Conservation (phyloP, 352 stramenopile species). For the Phytophthora macrochlamydospora region DNA sequence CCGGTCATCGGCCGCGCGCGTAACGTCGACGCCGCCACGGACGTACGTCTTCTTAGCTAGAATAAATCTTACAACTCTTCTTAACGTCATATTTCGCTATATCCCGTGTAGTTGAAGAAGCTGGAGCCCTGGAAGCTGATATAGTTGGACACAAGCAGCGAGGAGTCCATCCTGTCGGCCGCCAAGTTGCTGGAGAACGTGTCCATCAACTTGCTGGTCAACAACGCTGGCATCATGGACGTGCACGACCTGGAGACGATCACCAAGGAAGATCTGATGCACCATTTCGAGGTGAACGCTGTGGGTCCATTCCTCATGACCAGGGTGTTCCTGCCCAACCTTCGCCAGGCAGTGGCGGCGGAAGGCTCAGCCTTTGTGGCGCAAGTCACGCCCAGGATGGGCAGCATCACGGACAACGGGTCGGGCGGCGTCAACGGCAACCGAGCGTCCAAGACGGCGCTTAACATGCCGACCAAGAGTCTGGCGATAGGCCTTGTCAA, state of each 20-base stretch:
- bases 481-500: conserved; percentile 49
- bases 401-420: conserved; percentile 37
- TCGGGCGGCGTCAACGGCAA: conserved; percentile 66
- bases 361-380: conserved; percentile 44
- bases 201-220: conserved; percentile 63
- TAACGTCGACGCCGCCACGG: conserved; percentile 17
- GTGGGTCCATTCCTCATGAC: conserved; percentile 69
- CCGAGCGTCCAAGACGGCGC: conserved; percentile 73
- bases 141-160: conserved; percentile 36
- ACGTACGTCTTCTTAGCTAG: conserved; percentile 12
- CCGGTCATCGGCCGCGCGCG: conserved; percentile 37
- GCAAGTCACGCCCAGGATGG: conserved; percentile 60
- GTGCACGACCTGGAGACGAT: conserved; percentile 35
- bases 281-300: conserved; percentile 69
- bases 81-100: too few species aligned
- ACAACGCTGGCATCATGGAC: conserved; percentile 63
- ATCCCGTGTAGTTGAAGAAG: conserved; percentile 20
- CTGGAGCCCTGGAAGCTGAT: conserved; percentile 33
- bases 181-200: conserved; percentile 44
- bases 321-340: conserved; percentile 52
- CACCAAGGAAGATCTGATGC: conserved; percentile 55
- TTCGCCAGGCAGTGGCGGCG: conserved; percentile 35
- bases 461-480: conserved; percentile 78
- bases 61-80: background rate
- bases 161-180: conserved; percentile 42